Base-by-base conservation (phyloP, 225 moss, liverwort and hornwort species). In the Pleurozium schreberi region DNA sequence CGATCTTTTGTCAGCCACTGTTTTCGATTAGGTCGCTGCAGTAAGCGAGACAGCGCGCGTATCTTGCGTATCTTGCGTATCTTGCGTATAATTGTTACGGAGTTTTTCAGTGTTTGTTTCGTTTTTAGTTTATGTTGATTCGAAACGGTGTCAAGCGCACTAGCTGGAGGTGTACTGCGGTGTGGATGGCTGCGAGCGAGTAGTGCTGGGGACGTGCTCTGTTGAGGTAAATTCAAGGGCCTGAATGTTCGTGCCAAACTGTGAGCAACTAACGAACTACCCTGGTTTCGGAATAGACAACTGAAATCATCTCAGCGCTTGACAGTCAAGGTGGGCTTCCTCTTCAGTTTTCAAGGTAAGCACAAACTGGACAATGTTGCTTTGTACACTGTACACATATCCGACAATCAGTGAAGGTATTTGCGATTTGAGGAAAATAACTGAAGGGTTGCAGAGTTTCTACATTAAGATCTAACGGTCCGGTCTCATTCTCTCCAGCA, bases 171-270 rank as follows among this genome's bases (percentile, higher is more conserved):
- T 27, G 26, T 49, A 25, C 23, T 58, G 19, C 50, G 21, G 59
- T 87, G 69, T 68, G 62, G 65, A 74, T 47, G 83, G 34, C 38
- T 52, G 57, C 55, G 45, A 66, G 52, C 6, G 8, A 26, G 26
- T 22, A 81, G 73, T 67, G 83, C 53, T 60, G 27, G 85, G 60
- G 31, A 68, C 47, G 62, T 82, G 81, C 40, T 53, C 40, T 49
- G 53, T 20, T n/a, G 50, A 71, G n/a, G n/a, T 30, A 20, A 25
- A 8, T 61, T 12, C 7, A 71, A 79, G 73, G 84, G 87, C 65
- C 52, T 87, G 85, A 75, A 84, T 85, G 92, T 89, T 92, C 89
- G 81, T 92, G 89, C 88, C 85, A 88, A 92, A 85, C 68, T 92
- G 85, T 88, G 68, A 74, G 92, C 85, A 81, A 88, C 85, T 81